Conservation (phyloP, 345 rosid genomes). For the Iberis pinnata region DNA sequence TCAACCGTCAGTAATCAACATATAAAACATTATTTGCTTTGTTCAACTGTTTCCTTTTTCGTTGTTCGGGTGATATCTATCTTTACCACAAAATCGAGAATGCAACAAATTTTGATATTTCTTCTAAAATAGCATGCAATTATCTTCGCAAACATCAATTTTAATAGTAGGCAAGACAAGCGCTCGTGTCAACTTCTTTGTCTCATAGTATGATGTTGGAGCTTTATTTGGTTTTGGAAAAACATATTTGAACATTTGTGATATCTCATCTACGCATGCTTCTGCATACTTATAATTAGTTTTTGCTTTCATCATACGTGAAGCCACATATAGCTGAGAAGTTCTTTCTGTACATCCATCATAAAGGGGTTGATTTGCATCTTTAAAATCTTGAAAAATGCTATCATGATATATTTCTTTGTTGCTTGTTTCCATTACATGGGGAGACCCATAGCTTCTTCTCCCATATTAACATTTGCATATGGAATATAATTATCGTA, state of each 20-base stretch:
- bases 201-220: background rate
- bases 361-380: too few relatives aligned
- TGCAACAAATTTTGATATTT: background rate
- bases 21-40: background rate
- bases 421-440: background rate
- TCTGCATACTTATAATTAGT: too few relatives aligned
- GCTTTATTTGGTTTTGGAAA: background rate
- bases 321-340: too few relatives aligned
- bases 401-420: background rate
- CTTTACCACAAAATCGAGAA: background rate
- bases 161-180: background rate
- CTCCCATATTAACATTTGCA: too few relatives aligned
- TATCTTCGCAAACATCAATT: background rate
- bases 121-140: background rate
- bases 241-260: background rate
- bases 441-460: too few relatives aligned
- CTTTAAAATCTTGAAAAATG: background rate
- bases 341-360: too few relatives aligned
- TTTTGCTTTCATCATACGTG: too few relatives aligned
- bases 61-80: background rate
- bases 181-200: background rate
- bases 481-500: background rate
- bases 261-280: too few relatives aligned
- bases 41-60: background rate
- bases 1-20: background rate